Conservation (phyloP, 1,139 yeast genomes). For the Suhomyces panamericanus region DNA sequence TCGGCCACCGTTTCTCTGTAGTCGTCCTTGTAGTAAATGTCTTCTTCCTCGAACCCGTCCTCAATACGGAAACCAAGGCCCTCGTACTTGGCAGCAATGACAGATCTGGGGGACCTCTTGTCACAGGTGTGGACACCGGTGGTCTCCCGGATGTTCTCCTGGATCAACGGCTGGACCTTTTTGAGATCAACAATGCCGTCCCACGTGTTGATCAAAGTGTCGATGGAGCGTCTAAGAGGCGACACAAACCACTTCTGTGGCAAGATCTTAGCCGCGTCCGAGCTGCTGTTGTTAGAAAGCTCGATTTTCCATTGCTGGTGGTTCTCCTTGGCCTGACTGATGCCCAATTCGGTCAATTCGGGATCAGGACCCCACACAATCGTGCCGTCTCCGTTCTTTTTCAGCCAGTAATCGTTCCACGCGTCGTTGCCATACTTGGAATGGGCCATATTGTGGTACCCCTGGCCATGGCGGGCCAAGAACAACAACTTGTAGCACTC, state of each 20-base stretch:
- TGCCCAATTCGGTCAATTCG: constrained; percentile 42
- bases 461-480: constrained; percentile 50
- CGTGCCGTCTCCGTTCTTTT: constrained; percentile 43
- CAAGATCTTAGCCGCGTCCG: constrained; percentile 8
- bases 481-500: constrained; percentile 40
- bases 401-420: constrained; percentile 48
- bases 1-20: constrained; percentile 43
- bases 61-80: constrained; percentile 32
- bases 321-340: constrained; percentile 38
- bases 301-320: constrained; percentile 20
- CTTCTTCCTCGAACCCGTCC: constrained; percentile 42
- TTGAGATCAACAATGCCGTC: constrained; percentile 29
- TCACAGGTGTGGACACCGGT: constrained; percentile 49
- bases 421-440: constrained; percentile 41
- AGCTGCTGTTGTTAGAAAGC: constrained; percentile 6
- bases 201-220: constrained; percentile 35
- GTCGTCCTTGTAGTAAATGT: constrained; percentile 38
- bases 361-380: constrained; percentile 52
- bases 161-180: constrained; percentile 32
- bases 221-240: constrained; percentile 41
- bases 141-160: constrained; percentile 46
- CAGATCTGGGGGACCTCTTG: constrained; percentile 37
- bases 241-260: constrained; percentile 38
- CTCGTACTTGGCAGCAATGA: constrained; percentile 34
- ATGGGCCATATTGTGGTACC: constrained; percentile 48